Conservation (phyloP, 768 basidiomycete species). For the Lepiota subincarnata region DNA sequence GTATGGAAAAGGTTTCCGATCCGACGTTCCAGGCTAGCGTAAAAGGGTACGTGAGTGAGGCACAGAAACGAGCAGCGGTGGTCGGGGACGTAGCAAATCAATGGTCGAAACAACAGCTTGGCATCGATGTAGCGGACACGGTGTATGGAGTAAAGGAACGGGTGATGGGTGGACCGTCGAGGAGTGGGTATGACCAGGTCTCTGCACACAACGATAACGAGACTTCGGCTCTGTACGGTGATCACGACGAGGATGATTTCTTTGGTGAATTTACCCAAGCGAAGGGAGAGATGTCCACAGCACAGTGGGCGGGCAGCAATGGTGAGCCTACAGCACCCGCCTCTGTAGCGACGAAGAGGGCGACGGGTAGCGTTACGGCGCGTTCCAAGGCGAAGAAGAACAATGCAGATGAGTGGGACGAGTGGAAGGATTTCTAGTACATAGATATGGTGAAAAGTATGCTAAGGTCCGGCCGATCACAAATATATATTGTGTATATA, state of each 20-base stretch:
- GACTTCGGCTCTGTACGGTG: conserved; percentile 58
- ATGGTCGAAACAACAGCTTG: conserved; percentile 73
- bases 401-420: conserved; percentile 60
- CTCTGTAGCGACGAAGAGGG: conserved; percentile 7
- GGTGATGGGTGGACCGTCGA: conserved; percentile 50
- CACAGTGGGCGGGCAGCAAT: background rate
- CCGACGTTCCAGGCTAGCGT: conserved; percentile 75
- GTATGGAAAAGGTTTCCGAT: conserved; percentile 76
- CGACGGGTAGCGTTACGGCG: conserved; percentile 9
- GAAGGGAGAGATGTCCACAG: background rate
- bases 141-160: conserved; percentile 64
- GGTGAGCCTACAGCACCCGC: conserved; percentile 7
- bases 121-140: conserved; percentile 81
- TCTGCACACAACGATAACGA: conserved; percentile 40
- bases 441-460: too few species aligned
- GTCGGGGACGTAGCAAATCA: conserved; percentile 67
- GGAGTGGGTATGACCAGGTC: conserved; percentile 48
- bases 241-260: conserved; percentile 58
- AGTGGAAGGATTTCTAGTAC: conserved; percentile 76
- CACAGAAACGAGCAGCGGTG: conserved; percentile 56
- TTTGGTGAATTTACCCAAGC: conserved; percentile 43
- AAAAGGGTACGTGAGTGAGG: conserved; percentile 66
- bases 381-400: conserved; percentile 30
- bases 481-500: background rate
- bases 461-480: conserved; percentile 40